Base-by-base conservation (phyloP, 1,284 basidiomycete genomes). In the Agaricales sp. region DNA sequence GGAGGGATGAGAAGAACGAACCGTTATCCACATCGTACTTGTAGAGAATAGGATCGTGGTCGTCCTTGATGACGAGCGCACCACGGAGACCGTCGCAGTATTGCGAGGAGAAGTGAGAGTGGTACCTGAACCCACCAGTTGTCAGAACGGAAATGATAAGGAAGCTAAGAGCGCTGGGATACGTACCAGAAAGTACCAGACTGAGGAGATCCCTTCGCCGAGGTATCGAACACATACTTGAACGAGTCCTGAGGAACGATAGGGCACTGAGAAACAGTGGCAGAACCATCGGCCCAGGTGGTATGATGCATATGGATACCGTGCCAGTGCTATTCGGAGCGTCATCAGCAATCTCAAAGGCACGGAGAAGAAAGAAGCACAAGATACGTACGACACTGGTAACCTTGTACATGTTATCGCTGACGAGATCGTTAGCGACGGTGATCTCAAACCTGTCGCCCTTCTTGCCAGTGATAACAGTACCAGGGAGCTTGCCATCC, bases 71-170 rank as follows among this genome's bases (percentile, higher is more conserved):
- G 12, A 53, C 43, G 23, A 53, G 16, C 3, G 52, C 38, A 19
- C 52, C 52, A 4, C 50, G 35, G 21, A 53, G 39, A 13, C 44
- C 44, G 23, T 45, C 44, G 24, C 44, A 45, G 24, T 45, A 45
- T 21, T 45, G 44, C 4, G 44, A 52, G 62, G 64, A 64, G 48
- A 64, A 66, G 53, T 74, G 72, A 2, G 69, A 71, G 51, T 73
- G 72, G 48, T 72, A 75, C 70, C 70, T 61, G 51, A 54, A n/a
- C n/a, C n/a, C n/a, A n/a, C n/a, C n/a, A n/a, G n/a, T n/a, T n/a
- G n/a, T n/a, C n/a, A n/a, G n/a, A n/a, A 62, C 4, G 59, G 60
- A 2, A n/a, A 41, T 4, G 13, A 41, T 18, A 16, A 20, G n/a
- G 39, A 16, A n/a, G 19, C 4, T 6, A 41, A 8, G 18, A 4